phyloP scores from a whole-genome alignment of 2,329 filamentous ascomycete species.

The Gaeumannomyces tritici region DNA sequence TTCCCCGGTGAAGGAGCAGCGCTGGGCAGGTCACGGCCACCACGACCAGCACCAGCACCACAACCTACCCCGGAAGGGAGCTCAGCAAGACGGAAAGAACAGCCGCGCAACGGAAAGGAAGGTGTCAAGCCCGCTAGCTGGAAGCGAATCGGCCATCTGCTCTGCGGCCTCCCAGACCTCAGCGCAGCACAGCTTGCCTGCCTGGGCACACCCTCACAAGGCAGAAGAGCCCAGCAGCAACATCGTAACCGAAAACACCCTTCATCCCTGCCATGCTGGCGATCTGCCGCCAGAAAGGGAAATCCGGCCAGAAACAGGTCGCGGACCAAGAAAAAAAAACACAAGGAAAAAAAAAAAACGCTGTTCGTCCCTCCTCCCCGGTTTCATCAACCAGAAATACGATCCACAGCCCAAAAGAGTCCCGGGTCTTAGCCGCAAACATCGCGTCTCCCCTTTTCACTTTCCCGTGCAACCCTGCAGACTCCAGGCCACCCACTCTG shows the following conservation, averaged over 20 bases:
- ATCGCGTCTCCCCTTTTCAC: not conserved
- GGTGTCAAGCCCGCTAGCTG: not conserved
- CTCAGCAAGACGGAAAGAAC: not conserved
- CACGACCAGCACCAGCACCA: not conserved
- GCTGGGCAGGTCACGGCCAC: not conserved
- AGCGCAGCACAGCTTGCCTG: not conserved
- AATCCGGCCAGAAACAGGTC: not conserved
- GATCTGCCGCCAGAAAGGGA: not conserved
- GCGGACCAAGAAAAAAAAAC: not conserved
- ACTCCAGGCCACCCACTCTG: not conserved
- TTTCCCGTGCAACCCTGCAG: not conserved
- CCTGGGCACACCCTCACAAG: not conserved
- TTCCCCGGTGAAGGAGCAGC: not conserved
- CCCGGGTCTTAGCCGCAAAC: conserved; percentile 4
- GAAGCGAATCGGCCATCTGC: not conserved
- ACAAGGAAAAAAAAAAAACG: not conserved
- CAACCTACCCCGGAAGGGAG: not conserved
- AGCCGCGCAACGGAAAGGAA: not conserved
- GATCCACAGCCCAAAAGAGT: not conserved
- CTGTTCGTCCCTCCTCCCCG: not conserved
- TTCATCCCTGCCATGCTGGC: not conserved
- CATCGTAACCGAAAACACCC: not conserved
- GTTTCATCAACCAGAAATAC: conserved; percentile 2
- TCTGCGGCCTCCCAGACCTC: not conserved
- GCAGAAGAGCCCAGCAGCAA: not conserved